Percentiles rank a stretch among this genome's conserved stretches.
These are phyloP conservation scores for Moesziomyces sp. DNA, from an alignment of 1,284 basidiomycete species.

Conservation along the genomic window DNA sequence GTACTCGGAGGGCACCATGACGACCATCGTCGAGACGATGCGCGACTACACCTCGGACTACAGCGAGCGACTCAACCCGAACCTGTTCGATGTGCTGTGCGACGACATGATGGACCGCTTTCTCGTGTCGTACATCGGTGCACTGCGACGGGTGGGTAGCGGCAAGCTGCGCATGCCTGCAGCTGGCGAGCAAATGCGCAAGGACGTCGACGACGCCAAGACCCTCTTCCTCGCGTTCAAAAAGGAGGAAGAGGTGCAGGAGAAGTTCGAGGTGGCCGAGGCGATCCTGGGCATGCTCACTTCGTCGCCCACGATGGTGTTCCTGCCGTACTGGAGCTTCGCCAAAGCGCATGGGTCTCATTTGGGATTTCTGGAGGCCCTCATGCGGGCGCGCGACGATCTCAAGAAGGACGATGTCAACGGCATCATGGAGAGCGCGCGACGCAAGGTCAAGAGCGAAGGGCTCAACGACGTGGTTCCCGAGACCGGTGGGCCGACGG, in stretches of 20 bases:
- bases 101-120: constrained; percentile 94
- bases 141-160: constrained; percentile 77
- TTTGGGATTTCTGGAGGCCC: constrained; percentile 85
- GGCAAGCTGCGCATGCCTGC: constrained; percentile 88
- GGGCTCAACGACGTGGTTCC: constrained; percentile 59
- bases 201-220: constrained; percentile 82
- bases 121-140: constrained; percentile 89
- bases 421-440: constrained; percentile 93
- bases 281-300: constrained; percentile 79
- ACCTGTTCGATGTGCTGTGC: constrained; percentile 88
- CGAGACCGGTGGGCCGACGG: constrained; percentile 52
- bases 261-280: constrained; percentile 87
- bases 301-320: constrained; percentile 90
- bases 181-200: constrained; percentile 82
- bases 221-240: constrained; percentile 85
- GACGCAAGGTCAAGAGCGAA: constrained; percentile 79
- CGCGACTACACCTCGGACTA: constrained; percentile 95
- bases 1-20: constrained; percentile 75
- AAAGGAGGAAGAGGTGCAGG: constrained; percentile 81
- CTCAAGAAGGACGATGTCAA: constrained; percentile 85
- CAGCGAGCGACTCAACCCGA: constrained; percentile 87
- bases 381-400: constrained; percentile 90
- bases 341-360: constrained; percentile 96
- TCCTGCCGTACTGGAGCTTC: constrained; percentile 90
- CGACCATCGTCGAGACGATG: constrained; percentile 92